phyloP scores from a whole-genome alignment of 106 monocot species.

The Phalaenopsis aphrodite region DNA sequence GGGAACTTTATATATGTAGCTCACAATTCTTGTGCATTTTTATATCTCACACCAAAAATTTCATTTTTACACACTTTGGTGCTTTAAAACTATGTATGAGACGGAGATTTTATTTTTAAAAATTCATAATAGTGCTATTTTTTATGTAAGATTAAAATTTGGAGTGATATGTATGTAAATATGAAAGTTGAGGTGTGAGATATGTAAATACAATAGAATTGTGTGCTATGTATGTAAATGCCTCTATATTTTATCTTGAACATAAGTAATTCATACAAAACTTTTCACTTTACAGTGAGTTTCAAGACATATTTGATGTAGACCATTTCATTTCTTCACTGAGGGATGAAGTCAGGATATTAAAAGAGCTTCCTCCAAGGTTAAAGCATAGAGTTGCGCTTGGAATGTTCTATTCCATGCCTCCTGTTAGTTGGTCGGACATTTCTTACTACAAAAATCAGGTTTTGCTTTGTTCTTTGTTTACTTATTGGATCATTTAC shows the following conservation, averaged over 20 bases:
- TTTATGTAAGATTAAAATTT: too few relatives aligned
- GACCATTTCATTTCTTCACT: conserved; percentile 86
- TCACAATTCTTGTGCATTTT: too few relatives aligned
- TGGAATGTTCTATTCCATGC: conserved; percentile 65
- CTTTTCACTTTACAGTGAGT: conserved; percentile 45
- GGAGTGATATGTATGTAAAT: too few relatives aligned
- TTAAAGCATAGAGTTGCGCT: conserved; percentile 57
- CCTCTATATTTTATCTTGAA: background rate
- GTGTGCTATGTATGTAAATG: too few relatives aligned
- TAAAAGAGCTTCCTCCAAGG: conserved; percentile 85
- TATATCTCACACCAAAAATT: too few relatives aligned
- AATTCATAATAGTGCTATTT: too few relatives aligned
- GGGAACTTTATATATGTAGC: too few relatives aligned
- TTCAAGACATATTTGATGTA: conserved; percentile 96
- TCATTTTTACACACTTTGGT: too few relatives aligned
- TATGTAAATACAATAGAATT: too few relatives aligned
- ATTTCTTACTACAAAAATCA: conserved; percentile 78
- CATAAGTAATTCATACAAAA: background rate
- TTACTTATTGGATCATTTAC: background rate
- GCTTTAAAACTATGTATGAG: too few relatives aligned
- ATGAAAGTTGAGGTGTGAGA: too few relatives aligned
- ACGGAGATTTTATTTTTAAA: too few relatives aligned
- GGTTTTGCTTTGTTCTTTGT: conserved; percentile 16
- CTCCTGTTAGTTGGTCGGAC: conserved; percentile 92
- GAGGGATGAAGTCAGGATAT: conserved; percentile 83